phyloP scores from a whole-genome alignment of 176 grass and related monocot species.

The Elaeis guineensis region DNA sequence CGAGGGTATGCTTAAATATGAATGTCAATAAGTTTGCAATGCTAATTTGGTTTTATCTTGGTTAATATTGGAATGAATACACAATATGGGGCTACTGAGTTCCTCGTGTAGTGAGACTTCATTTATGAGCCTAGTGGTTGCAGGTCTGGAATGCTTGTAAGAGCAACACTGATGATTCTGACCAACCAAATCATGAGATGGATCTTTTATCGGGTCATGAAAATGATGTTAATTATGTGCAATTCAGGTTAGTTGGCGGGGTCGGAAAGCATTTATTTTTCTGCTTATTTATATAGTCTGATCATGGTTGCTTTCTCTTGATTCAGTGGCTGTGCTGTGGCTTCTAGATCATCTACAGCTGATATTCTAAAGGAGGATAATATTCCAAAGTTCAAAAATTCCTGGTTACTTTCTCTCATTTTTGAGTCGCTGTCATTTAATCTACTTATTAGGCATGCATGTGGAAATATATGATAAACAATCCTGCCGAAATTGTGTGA shows the following conservation, averaged over 20 bases:
- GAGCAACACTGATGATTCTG: conserved; percentile 55
- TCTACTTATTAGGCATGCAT: no score
- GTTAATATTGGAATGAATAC: no score
- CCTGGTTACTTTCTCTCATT: conserved; percentile 54
- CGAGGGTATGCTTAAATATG: conserved; percentile 42
- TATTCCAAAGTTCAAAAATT: conserved; percentile 89
- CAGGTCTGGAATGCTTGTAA: conserved; percentile 99
- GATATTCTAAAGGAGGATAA: conserved; percentile 86
- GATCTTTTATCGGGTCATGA: conserved; percentile 92
- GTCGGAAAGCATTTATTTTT: neutral
- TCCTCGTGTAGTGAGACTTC: conserved; percentile 4
- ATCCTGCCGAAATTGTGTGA: neutral
- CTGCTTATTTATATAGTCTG: neutral
- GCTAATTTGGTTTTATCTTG: no score
- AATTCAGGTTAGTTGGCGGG: conserved; percentile 46
- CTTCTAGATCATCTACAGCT: conserved; percentile 65
- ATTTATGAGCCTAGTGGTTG: conserved; percentile 27
- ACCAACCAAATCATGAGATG: conserved; percentile 86
- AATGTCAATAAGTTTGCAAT: no score
- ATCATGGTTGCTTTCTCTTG: conserved; percentile 11
- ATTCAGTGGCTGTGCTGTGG: conserved; percentile 76
- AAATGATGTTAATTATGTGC: conserved; percentile 99
- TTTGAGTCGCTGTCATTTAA: neutral
- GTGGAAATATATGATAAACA: no score
- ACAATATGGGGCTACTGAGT: no score